Base-by-base conservation (phyloP, 306 rosid genomes). In the Sophora flavescens region DNA sequence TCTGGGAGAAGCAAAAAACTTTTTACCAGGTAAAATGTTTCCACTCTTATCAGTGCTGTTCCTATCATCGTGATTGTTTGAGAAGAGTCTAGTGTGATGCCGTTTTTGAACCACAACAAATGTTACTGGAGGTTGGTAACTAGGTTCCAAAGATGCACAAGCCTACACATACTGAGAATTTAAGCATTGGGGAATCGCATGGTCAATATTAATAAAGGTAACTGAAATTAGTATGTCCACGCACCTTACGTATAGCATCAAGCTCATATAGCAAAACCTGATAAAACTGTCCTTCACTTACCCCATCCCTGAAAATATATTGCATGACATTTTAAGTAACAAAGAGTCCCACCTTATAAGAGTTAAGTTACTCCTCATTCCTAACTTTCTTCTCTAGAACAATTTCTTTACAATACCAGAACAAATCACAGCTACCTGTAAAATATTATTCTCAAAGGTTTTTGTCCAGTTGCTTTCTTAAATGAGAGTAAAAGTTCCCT, bases 121-220 rank as follows among this genome's bases (percentile, higher is more conserved):
- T 56, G 96, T 91, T 52, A 91, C 93, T 1, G 93, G 96, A 76
- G 96, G 93, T 76, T 91, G 96, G 82, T 91, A 91, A 79, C 87
- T 85, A 17, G 90, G 82, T 74, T 91, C 96, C 84, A 91, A 78
- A 14, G 96, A 89, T 66, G 91, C 91, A 76, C 96, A 91, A 53
- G 96, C 96, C 93, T 91, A 64, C 32, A 61, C 42, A 86, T 70
- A 9, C 39, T 15, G 16, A 33, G 15, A 65, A 80, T 77, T 39
- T 56, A 53, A 61, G 50, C 32, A 65, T 13, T 4, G 2, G 15
- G 35, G 52, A 59, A 65, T 16, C 47, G 32, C 32, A 30, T 14
- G 28, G 30, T n/a, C 44, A 22, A 22, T 33, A 18, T 39, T 70
- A 64, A 39, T 56, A 41, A 36, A 52, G 10, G 56, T 16, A 65